A percentile compares a stretch with the other conserved stretches of the same genome.
phyloP scores from a whole-genome alignment of 148 eudicot genomes.

The Silene uniflora region DNA sequence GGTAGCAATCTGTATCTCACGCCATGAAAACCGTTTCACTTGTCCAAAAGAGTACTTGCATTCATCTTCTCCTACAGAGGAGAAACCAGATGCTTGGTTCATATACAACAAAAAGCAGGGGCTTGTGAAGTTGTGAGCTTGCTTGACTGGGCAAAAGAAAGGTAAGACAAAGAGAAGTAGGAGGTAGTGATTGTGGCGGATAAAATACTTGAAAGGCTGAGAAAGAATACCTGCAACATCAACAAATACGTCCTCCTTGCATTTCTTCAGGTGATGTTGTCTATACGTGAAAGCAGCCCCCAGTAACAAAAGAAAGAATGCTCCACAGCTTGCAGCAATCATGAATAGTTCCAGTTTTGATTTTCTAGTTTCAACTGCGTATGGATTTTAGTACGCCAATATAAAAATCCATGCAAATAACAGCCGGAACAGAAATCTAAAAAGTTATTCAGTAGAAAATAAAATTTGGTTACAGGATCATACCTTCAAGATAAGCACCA shows the following conservation, averaged over 20 bases:
- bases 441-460: neutral
- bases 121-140: neutral
- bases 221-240: conserved; percentile 67
- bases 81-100: conserved; percentile 8
- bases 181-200: no score
- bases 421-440: neutral
- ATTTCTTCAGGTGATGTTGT: conserved; percentile 33
- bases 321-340: conserved; percentile 54
- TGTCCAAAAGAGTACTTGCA: conserved; percentile 70
- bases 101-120: neutral
- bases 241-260: conserved; percentile 49
- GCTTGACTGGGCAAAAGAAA: no score
- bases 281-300: conserved; percentile 54
- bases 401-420: neutral
- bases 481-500: conserved; percentile 54
- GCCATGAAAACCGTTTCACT: conserved; percentile 82
- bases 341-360: conserved; percentile 50
- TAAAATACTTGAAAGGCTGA: neutral
- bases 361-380: conserved; percentile 48
- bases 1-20: conserved; percentile 81
- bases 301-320: conserved; percentile 55
- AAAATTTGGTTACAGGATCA: neutral
- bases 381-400: conserved; percentile 14
- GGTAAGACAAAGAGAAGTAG: no score
- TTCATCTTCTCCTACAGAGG: conserved; percentile 66